Evolutionary conservation across 371 early-diverging fungal species (phyloP).

Genomic region (Coemansia sp.): DNA sequence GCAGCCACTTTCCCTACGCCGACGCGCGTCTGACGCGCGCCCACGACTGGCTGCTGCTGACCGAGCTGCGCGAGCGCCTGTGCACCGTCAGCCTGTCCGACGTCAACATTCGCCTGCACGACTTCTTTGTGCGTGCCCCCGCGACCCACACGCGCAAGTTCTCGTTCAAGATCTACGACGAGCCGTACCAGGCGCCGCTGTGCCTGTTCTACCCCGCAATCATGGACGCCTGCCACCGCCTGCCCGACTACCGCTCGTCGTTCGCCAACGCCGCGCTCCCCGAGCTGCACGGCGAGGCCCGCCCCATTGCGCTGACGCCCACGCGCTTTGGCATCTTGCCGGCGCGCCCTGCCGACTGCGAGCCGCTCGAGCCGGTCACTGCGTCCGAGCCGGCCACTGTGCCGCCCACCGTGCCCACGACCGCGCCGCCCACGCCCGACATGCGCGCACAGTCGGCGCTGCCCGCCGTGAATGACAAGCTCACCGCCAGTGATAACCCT

Average conservation of each 20-base stretch:
- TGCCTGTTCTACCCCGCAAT: constrained; percentile 53
- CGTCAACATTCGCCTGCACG: constrained; percentile 74
- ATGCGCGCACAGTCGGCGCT: constrained; percentile 3
- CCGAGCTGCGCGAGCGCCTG: constrained; percentile 75
- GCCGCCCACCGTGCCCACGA: constrained; percentile 23
- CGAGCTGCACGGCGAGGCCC: constrained; percentile 8
- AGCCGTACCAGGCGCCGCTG: constrained; percentile 76
- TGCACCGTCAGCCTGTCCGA: constrained; percentile 83
- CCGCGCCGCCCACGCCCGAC: constrained; percentile 31
- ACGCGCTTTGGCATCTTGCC: constrained; percentile 52
- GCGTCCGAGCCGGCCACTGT: constrained; percentile 2
- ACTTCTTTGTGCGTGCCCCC: constrained; percentile 78
- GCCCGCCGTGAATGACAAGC: constrained; percentile 10
- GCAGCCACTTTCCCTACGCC: constrained; percentile 74
- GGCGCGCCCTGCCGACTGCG: background rate
- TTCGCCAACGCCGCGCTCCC: constrained; percentile 15
- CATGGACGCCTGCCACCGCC: constrained; percentile 18
- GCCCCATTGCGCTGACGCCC: constrained; percentile 10
- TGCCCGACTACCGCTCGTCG: constrained; percentile 39
- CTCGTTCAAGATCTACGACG: constrained; percentile 84
- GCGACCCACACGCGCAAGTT: constrained; percentile 68
- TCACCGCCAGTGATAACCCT: background rate
- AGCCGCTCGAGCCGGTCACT: background rate
- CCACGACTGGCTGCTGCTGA: constrained; percentile 69
- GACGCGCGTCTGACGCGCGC: constrained; percentile 62